phyloP scores from a whole-genome alignment of 352 stramenopile species.

The Pythium brassicae region DNA sequence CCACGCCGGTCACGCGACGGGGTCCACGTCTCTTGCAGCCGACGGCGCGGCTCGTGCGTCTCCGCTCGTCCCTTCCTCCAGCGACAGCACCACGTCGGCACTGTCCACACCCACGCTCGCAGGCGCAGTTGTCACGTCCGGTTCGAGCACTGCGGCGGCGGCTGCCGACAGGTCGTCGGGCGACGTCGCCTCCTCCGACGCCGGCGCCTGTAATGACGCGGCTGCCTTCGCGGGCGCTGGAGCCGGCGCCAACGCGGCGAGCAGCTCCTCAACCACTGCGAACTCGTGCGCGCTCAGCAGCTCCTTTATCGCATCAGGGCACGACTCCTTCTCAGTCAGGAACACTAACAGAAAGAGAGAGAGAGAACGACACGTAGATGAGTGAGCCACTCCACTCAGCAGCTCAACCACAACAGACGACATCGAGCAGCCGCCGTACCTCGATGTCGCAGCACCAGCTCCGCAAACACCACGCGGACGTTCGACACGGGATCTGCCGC shows the following conservation, averaged over 20 bases:
- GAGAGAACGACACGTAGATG: background rate
- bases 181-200: background rate
- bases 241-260: constrained; percentile 19
- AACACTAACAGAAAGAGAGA: constrained; percentile 7
- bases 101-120: background rate
- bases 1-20: too few species aligned
- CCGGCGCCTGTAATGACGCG: constrained; percentile 11
- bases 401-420: background rate
- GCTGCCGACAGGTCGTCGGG: background rate
- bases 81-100: too few species aligned
- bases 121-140: background rate
- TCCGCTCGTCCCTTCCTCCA: too few species aligned
- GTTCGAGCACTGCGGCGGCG: too few species aligned
- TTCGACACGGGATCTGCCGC: constrained; percentile 65
- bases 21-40: too few species aligned
- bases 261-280: constrained; percentile 23
- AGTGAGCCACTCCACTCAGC: too few species aligned
- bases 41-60: too few species aligned
- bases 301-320: constrained; percentile 20
- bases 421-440: constrained; percentile 10
- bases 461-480: constrained; percentile 59
- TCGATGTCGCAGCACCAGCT: constrained; percentile 43
- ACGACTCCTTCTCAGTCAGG: constrained; percentile 25
- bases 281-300: constrained; percentile 20
- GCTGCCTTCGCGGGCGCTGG: constrained; percentile 3